Percentiles rank a stretch among this genome's conserved stretches.
These are phyloP conservation scores for Thalia dealbata DNA, from an alignment of 176 grass and related monocot genomes.

Conservation along the genomic window DNA sequence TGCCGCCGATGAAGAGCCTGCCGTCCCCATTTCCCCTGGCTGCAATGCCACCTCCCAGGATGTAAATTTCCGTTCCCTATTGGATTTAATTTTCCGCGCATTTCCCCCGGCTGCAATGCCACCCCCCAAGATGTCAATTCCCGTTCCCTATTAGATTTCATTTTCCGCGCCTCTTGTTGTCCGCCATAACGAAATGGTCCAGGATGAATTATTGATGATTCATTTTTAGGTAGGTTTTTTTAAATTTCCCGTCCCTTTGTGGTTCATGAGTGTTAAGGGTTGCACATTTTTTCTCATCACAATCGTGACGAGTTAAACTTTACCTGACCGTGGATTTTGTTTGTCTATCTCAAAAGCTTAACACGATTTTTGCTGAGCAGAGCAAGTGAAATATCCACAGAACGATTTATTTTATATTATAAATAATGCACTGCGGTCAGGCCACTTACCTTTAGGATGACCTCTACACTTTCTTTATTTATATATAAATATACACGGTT, in stretches of 20 bases:
- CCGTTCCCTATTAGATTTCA: background rate
- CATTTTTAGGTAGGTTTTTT: background rate
- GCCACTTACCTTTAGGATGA: no score
- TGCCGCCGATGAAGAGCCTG: conserved; percentile 20
- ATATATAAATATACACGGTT: no score
- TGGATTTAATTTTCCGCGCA: background rate
- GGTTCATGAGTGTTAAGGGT: no score
- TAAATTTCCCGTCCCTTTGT: background rate
- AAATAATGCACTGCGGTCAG: no score
- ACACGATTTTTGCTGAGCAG: no score
- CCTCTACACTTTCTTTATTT: no score
- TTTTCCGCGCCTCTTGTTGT: background rate
- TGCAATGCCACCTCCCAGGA: conserved; percentile 53
- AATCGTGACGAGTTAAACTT: no score
- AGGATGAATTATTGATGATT: background rate
- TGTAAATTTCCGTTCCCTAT: conserved; percentile 17
- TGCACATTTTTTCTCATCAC: no score
- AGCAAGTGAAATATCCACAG: no score
- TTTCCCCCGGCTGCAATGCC: conserved; percentile 55
- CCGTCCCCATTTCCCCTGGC: conserved; percentile 45
- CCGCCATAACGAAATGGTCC: background rate
- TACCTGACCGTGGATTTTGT: no score
- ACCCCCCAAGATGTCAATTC: conserved; percentile 41
- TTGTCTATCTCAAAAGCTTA: no score
- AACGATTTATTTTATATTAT: no score